A percentile compares a stretch with the other conserved stretches of the same genome.
phyloP scores from a whole-genome alignment of 345 rosid species.

The Gossypioides kirkii region DNA sequence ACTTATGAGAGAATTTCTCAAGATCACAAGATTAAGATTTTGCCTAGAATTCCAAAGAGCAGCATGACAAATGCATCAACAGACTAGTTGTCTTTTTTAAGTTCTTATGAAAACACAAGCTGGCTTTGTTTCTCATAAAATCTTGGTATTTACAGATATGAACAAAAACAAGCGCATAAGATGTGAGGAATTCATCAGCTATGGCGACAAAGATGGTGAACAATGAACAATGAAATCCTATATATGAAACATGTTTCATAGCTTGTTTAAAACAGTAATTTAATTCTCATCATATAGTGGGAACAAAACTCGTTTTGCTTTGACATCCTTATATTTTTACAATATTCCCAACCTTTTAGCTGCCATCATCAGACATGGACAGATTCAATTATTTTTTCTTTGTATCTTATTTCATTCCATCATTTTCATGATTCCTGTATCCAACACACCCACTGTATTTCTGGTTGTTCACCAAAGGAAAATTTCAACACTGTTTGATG shows the following conservation, averaged over 20 bases:
- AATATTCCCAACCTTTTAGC: not conserved
- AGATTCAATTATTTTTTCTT: not conserved
- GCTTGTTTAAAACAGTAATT: not conserved
- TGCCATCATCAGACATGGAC: not conserved
- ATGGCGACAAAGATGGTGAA: not conserved
- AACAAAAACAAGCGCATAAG: not conserved
- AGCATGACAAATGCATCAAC: not conserved
- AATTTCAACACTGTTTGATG: constrained; percentile 4
- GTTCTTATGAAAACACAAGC: not conserved
- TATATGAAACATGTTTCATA: not conserved
- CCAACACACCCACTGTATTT: not conserved
- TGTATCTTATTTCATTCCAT: not conserved
- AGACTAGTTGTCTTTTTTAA: not conserved
- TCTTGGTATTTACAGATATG: not conserved
- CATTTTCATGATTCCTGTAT: not conserved
- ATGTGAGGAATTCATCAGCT: not conserved
- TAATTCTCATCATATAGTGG: not conserved
- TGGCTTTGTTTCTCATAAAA: not conserved
- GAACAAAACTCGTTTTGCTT: not conserved
- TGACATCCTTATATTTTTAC: not conserved
- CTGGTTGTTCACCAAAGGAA: not conserved
- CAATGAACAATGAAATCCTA: not conserved
- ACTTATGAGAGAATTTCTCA: not conserved
- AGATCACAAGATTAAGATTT: not conserved
- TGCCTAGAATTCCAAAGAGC: not conserved